phyloP scores from a whole-genome alignment of 192 early-diverging fungal genomes.

The Pilobolus umbonatus region DNA sequence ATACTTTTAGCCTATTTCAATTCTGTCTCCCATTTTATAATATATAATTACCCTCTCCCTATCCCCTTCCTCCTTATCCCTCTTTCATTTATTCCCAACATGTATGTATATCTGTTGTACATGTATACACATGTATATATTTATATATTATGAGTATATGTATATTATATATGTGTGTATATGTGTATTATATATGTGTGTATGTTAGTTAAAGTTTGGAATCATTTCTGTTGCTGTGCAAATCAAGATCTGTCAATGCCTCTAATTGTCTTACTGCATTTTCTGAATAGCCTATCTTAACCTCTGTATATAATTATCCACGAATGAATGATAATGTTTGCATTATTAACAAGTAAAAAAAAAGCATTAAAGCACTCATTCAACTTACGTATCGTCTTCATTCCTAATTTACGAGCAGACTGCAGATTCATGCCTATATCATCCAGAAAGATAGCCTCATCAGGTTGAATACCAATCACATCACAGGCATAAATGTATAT shows the following conservation, averaged over 20 bases:
- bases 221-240: slow-evolving; percentile 7
- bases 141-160: background rate
- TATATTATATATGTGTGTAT: too few species aligned
- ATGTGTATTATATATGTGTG: too few species aligned
- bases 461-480: slow-evolving; percentile 58
- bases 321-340: background rate
- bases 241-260: slow-evolving; percentile 26
- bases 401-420: slow-evolving; percentile 65
- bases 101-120: too few species aligned
- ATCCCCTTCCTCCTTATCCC: too few species aligned
- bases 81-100: too few species aligned
- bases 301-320: slow-evolving; percentile 23
- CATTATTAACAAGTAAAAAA: background rate
- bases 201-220: slow-evolving; percentile 5
- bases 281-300: slow-evolving; percentile 43
- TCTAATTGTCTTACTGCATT: slow-evolving; percentile 52
- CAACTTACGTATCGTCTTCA: slow-evolving; percentile 60
- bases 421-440: slow-evolving; percentile 79
- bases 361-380: background rate
- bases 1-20: too few species aligned
- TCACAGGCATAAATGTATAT: slow-evolving; percentile 72
- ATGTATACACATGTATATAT: background rate
- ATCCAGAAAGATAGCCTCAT: slow-evolving; percentile 75
- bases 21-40: too few species aligned
- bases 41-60: too few species aligned